Percentiles rank a stretch among this genome's conserved stretches.
These are phyloP conservation scores for Ophiorrhiza pumila DNA, from an alignment of 257 asterid species.

Conservation along the genomic window DNA sequence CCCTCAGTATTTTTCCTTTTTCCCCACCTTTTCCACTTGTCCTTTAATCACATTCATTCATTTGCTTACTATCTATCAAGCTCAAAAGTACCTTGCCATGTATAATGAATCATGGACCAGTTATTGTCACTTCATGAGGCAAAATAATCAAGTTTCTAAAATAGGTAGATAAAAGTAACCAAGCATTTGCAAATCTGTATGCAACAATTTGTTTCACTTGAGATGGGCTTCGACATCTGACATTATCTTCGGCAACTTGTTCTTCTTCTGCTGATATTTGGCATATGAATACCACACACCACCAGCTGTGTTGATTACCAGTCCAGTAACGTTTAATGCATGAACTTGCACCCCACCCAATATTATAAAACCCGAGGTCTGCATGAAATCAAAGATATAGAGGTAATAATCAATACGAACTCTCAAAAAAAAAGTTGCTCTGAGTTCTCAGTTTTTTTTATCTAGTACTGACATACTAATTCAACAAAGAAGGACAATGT, in stretches of 20 bases:
- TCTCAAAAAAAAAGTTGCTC: neutral
- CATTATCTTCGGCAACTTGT: conserved; percentile 56
- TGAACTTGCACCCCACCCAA: conserved; percentile 91
- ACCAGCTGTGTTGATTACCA: conserved; percentile 85
- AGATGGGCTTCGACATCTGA: conserved; percentile 45
- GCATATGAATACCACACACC: conserved; percentile 90
- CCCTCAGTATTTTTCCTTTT: neutral
- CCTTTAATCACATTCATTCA: neutral
- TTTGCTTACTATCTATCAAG: neutral
- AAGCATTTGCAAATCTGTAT: neutral
- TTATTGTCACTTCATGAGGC: neutral
- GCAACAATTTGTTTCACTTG: conserved; percentile 28
- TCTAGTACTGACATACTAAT: neutral
- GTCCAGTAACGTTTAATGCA: conserved; percentile 72
- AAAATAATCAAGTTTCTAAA: neutral
- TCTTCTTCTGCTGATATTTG: conserved; percentile 73
- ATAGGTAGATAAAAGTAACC: neutral
- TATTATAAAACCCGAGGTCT: conserved; percentile 79
- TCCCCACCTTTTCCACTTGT: neutral
- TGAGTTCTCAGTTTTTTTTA: neutral
- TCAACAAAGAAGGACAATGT: neutral
- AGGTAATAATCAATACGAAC: neutral
- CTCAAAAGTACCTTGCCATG: neutral
- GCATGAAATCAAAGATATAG: conserved; percentile 12
- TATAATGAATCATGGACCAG: neutral